Base-by-base conservation (phyloP, 2,329 filamentous ascomycete species). In the Clarireedia paspali region DNA sequence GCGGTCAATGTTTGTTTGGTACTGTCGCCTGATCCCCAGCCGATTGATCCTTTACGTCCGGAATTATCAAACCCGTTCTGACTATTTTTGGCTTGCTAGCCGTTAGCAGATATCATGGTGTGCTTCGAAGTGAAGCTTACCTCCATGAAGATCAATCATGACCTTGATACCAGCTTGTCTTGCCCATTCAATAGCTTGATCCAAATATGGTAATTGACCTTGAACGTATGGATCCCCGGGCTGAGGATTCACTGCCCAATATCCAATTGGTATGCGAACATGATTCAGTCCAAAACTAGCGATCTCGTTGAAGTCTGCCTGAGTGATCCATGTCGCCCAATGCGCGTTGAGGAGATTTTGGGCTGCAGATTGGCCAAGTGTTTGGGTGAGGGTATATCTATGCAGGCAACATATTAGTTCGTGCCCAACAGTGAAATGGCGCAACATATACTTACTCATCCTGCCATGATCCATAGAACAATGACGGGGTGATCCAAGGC, bases 131-230 rank as follows among this genome's bases (percentile, higher is more conserved):
- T 24, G 17, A 24, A 10, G 1, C 76, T 68, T 68, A 81, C 80
- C 80, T 61, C 84, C 84, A 64, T 88, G 85, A 23, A 88, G 70
- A 66, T 88, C 85, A 62, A 88, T 76, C 70, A 85, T 77, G 44
- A 87, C 80, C 64, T 84, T 84, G 49, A 88, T 67, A 4, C 80
- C 79, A 46, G 78, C 74, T 46, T 67, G 70, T 57, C 76, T 70
- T 10, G 84, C 85, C 80, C 84, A 84, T 58, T 71, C 68, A 55
- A 85, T 73, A 24, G 82, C 79, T 59, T 76, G 65, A 57, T 83
- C 80, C 9, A 87, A 73, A 63, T 77, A 75, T 15, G 76, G 69
- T 47, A 84, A 74, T 59, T 84, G 82, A 40, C 83, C 83, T 63
- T 82, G 74, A 5, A 86, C 78, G 62, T 82, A 86, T 17, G 82